phyloP scores from a whole-genome alignment of 2,329 filamentous ascomycete species.

The Cladobotryum mycophilum region DNA sequence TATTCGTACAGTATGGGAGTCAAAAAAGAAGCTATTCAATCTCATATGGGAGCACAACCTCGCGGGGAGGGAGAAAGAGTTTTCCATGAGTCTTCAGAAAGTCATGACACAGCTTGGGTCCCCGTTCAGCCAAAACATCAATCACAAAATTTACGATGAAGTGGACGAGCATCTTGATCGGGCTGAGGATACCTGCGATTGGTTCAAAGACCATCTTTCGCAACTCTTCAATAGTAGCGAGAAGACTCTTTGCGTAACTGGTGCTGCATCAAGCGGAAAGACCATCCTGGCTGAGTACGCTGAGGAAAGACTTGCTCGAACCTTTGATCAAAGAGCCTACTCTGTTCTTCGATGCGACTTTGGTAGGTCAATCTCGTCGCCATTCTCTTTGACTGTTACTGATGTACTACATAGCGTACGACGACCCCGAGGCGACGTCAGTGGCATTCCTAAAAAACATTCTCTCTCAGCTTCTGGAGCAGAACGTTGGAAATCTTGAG shows the following conservation, averaged over 20 bases:
- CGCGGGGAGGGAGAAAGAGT: slow-evolving; percentile 14
- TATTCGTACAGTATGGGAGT: slow-evolving; percentile 29
- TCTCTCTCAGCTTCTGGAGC: slow-evolving; percentile 32
- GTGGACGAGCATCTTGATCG: slow-evolving; percentile 32
- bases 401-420: no score
- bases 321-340: slow-evolving; percentile 29
- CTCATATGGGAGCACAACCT: slow-evolving; percentile 31
- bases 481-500: slow-evolving; percentile 30
- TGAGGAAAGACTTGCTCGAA: slow-evolving; percentile 32
- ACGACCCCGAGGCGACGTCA: slow-evolving; percentile 22
- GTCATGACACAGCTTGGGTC: slow-evolving; percentile 23
- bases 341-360: slow-evolving; percentile 32
- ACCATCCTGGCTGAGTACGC: slow-evolving; percentile 35
- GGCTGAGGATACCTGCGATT: slow-evolving; percentile 34
- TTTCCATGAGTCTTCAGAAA: slow-evolving; percentile 20
- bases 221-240: slow-evolving; percentile 31
- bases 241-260: slow-evolving; percentile 30
- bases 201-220: slow-evolving; percentile 29
- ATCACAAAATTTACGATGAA: slow-evolving; percentile 9
- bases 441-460: slow-evolving; percentile 32
- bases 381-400: no score
- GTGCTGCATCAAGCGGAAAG: slow-evolving; percentile 29
- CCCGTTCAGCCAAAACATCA: slow-evolving; percentile 21
- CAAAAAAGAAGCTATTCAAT: slow-evolving; percentile 26
- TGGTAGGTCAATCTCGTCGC: slow-evolving; percentile 11